Evolutionary conservation across 495 filamentous ascomycete genomes (phyloP).

Genomic region (Podospora appendiculata): DNA sequence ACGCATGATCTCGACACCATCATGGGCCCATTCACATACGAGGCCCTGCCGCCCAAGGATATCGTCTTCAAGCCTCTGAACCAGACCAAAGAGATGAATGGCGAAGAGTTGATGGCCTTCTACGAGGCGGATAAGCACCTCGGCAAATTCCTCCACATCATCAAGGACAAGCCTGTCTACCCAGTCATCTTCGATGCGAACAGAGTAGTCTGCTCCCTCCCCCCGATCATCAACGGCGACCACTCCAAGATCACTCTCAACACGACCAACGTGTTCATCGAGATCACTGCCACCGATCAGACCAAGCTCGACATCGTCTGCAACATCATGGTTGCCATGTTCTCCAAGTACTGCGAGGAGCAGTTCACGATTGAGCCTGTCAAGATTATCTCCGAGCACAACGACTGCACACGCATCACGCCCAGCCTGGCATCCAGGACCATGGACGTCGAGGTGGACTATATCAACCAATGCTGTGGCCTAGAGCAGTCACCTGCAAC

Average conservation of each 20-base stretch:
- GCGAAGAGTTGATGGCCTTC: conserved; percentile 83
- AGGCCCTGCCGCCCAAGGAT: conserved; percentile 83
- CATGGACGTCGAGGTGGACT: conserved; percentile 77
- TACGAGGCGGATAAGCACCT: conserved; percentile 89
- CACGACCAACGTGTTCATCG: conserved; percentile 91
- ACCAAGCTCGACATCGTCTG: conserved; percentile 96
- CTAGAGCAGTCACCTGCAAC: conserved; percentile 61
- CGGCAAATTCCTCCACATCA: conserved; percentile 80
- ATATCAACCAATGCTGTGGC: conserved; percentile 88
- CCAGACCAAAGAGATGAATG: conserved; percentile 81
- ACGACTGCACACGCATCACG: conserved; percentile 67
- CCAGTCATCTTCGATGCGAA: conserved; percentile 94
- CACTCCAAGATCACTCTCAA: conserved; percentile 89
- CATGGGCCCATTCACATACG: conserved; percentile 92
- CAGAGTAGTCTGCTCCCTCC: conserved; percentile 80
- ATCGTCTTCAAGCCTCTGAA: conserved; percentile 90
- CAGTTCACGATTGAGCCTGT: conserved; percentile 90
- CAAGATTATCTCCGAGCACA: conserved; percentile 85
- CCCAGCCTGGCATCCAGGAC: conserved; percentile 70
- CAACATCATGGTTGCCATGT: conserved; percentile 94
- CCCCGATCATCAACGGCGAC: conserved; percentile 95
- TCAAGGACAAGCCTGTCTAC: conserved; percentile 87
- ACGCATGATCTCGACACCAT: conserved; percentile 95
- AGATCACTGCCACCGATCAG: conserved; percentile 92
- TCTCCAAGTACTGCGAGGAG: conserved; percentile 83